Base-by-base conservation (phyloP, 352 stramenopile genomes). In the Pythium plurisporium region DNA sequence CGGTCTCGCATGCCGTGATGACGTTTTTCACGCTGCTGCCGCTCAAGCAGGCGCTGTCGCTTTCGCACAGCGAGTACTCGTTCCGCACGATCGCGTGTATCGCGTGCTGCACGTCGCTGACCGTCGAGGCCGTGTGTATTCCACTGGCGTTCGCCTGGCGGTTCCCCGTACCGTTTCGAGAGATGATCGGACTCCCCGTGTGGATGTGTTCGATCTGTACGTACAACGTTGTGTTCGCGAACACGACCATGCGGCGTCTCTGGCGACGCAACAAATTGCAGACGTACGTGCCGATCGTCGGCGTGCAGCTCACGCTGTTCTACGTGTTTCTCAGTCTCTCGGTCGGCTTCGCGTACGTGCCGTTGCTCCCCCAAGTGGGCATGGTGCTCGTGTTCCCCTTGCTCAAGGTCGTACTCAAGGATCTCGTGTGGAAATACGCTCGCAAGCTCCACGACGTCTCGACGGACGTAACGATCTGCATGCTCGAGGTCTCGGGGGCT, bases 401-500 rank as follows among this genome's bases (percentile, higher is more conserved):
- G 2, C 33, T 81, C 11, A 62, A 69, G 31, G 26, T 67, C 12
- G 6, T 57, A 5, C 14, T 73, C 20, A 74, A 73, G 36, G 55
- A 58, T 2, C 26, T 59, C 11, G 51, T 64, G 9, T 78, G 72
- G 66, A 50, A 61, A 30, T 53, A 70, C 8, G 67, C 69, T 25
- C 57, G 64, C 19, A 58, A 67, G 22, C 59, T 81, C 9, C 64
- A 50, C 26, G 72, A 78, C 53, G 33, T 81, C 25, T 75, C 58
- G 31, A 71, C 72, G 10, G 69, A 78, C 30, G 67, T 81, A 9
- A 73, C 67, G 22, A 62, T 81, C 5, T 76, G 64, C 52, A 50
- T 78, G 10, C 51, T 75, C 12, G 69, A 78, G 47, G 69, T 78
- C 22, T 64, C 67, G 11, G 60, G 51, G 3, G 55, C 59, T 5